A percentile compares a stretch with the other conserved stretches of the same genome.
phyloP scores from a whole-genome alignment of 1,139 yeast genomes.

The Taphrina betulina region DNA sequence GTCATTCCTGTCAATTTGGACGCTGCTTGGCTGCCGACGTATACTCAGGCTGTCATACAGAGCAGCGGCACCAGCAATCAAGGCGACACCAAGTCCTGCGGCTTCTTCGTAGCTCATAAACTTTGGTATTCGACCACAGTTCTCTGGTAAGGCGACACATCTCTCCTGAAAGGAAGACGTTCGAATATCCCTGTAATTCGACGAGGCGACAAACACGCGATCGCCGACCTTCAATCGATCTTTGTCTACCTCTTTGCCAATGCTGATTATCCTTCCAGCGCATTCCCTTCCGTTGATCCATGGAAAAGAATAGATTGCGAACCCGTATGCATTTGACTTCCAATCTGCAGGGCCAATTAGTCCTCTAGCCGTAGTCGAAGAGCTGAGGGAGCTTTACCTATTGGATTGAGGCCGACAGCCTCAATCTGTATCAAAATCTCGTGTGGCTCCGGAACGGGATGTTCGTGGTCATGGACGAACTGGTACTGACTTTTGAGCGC shows the following conservation, averaged over 20 bases:
- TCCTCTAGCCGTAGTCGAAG: neutral
- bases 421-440: conserved; percentile 1
- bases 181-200: conserved; percentile 7
- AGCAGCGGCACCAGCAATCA: conserved; percentile 11
- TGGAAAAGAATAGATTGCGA: neutral
- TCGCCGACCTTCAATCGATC: neutral
- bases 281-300: conserved; percentile 9
- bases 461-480: conserved; percentile 2
- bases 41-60: conserved; percentile 2
- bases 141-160: conserved; percentile 8
- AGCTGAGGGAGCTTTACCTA: neutral
- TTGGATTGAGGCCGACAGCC: conserved; percentile 12
- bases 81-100: conserved; percentile 2
- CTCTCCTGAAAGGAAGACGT: conserved; percentile 1
- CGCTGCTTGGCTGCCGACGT: neutral
- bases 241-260: neutral
- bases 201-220: conserved; percentile 6
- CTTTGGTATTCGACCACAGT: neutral
- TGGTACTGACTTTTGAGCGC: neutral
- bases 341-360: neutral
- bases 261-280: neutral
- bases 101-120: neutral
- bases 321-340: conserved; percentile 8
- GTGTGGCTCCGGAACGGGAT: neutral
- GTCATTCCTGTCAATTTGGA: no score